phyloP scores from a whole-genome alignment of 768 basidiomycete species.

The Pulveroboletus sp. region DNA sequence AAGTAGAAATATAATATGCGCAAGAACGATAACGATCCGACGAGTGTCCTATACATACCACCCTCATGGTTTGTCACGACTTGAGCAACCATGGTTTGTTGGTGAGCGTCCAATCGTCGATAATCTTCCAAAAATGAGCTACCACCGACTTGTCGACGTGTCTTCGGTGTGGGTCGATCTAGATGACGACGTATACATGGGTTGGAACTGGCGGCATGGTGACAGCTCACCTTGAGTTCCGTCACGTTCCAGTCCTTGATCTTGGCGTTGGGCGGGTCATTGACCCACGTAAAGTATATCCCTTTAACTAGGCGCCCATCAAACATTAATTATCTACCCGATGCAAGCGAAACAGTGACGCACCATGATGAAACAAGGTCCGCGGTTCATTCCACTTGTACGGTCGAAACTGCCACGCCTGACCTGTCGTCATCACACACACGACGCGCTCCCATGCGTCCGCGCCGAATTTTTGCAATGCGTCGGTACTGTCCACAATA shows the following conservation, averaged over 20 bases:
- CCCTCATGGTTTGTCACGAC: conserved; percentile 21
- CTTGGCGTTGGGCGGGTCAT: conserved; percentile 83
- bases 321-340: neutral
- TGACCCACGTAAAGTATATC: conserved; percentile 91
- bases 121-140: conserved; percentile 91
- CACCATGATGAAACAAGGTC: conserved; percentile 91
- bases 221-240: conserved; percentile 71
- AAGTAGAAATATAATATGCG: neutral
- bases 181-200: neutral
- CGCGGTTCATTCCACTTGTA: conserved; percentile 97
- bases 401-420: conserved; percentile 95
- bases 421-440: conserved; percentile 97
- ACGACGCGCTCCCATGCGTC: conserved; percentile 98
- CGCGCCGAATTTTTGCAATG: conserved; percentile 84
- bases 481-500: conserved; percentile 90
- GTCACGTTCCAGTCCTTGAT: conserved; percentile 98
- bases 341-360: conserved; percentile 5
- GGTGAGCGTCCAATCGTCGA: conserved; percentile 80
- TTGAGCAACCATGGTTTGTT: conserved; percentile 79
- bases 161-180: conserved; percentile 89
- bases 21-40: neutral
- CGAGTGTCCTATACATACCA: neutral
- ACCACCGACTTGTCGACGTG: conserved; percentile 95
- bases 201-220: neutral
- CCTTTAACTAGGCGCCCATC: conserved; percentile 71